Evolutionary conservation across 2,329 filamentous ascomycete species (phyloP).

Genomic region (Cercospora janseana): DNA sequence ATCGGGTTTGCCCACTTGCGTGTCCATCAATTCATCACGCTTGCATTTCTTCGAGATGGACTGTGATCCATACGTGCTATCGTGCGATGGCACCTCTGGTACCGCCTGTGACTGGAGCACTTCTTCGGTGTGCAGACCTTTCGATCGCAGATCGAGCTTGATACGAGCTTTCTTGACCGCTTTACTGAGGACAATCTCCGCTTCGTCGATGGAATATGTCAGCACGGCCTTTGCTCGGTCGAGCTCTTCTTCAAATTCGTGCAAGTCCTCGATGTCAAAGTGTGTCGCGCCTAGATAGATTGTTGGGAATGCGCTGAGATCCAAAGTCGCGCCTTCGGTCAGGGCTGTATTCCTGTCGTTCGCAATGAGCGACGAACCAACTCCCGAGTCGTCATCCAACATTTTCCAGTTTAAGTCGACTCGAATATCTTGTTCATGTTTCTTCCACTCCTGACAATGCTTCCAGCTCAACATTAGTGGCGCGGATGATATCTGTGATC

Average conservation of each 20-base stretch:
- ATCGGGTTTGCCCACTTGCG: slow-evolving; percentile 13
- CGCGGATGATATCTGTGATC: no score
- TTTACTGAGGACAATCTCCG: slow-evolving; percentile 71
- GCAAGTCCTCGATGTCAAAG: slow-evolving; percentile 61
- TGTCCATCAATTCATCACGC: slow-evolving; percentile 1
- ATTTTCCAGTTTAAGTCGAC: background rate
- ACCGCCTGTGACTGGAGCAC: background rate
- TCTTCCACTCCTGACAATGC: background rate
- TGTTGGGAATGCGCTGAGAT: slow-evolving; percentile 54
- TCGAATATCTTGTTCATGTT: background rate
- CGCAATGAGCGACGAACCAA: slow-evolving; percentile 10
- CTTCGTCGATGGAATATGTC: slow-evolving; percentile 70
- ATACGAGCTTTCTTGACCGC: slow-evolving; percentile 69
- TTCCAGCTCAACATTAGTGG: no score
- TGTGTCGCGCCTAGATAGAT: slow-evolving; percentile 74
- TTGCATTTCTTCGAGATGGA: slow-evolving; percentile 16
- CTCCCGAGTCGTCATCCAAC: background rate
- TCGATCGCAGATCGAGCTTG: slow-evolving; percentile 70
- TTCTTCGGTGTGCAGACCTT: slow-evolving; percentile 56
- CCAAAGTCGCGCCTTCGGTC: slow-evolving; percentile 25
- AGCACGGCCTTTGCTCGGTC: slow-evolving; percentile 55
- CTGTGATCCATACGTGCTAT: slow-evolving; percentile 2
- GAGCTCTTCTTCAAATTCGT: slow-evolving; percentile 63
- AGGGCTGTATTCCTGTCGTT: background rate
- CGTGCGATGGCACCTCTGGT: background rate